Evolutionary conservation across 441 rosid species (phyloP).

Genomic region (Gossypium davidsonii): DNA sequence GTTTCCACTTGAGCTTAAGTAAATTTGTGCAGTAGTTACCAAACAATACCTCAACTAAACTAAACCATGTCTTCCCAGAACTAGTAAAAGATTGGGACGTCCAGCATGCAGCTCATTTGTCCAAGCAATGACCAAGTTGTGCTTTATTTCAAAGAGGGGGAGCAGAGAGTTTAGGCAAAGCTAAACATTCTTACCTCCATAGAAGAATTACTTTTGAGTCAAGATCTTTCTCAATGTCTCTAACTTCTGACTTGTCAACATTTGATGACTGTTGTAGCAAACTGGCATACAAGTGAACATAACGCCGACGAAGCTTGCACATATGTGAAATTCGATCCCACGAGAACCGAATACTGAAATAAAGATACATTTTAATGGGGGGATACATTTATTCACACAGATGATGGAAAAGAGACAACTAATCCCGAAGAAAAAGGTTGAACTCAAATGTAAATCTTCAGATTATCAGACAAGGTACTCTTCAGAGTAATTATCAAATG

Average conservation of each 20-base stretch:
- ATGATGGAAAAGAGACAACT: neutral
- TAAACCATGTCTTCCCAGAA: neutral
- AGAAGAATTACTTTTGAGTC: conserved; percentile 90
- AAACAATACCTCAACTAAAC: neutral
- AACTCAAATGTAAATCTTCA: neutral
- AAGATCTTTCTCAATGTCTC: conserved; percentile 89
- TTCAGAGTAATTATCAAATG: neutral
- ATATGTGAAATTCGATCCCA: conserved; percentile 82
- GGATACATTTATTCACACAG: conserved; percentile 18
- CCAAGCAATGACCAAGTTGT: neutral
- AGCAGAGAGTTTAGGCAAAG: neutral
- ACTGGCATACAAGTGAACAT: conserved; percentile 80
- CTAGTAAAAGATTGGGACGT: neutral
- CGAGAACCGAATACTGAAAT: conserved; percentile 70
- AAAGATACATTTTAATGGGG: conserved; percentile 10
- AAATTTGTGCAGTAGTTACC: neutral
- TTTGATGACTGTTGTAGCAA: conserved; percentile 65
- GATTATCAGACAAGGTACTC: conserved; percentile 7
- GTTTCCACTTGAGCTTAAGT: neutral
- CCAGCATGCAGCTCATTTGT: neutral
- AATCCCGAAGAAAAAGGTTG: neutral
- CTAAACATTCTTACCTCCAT: conserved; percentile 64
- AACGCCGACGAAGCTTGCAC: conserved; percentile 81
- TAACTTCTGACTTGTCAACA: conserved; percentile 47
- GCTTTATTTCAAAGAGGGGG: neutral